phyloP scores from a whole-genome alignment of 768 basidiomycete genomes.

The Pleurotus platypus region DNA sequence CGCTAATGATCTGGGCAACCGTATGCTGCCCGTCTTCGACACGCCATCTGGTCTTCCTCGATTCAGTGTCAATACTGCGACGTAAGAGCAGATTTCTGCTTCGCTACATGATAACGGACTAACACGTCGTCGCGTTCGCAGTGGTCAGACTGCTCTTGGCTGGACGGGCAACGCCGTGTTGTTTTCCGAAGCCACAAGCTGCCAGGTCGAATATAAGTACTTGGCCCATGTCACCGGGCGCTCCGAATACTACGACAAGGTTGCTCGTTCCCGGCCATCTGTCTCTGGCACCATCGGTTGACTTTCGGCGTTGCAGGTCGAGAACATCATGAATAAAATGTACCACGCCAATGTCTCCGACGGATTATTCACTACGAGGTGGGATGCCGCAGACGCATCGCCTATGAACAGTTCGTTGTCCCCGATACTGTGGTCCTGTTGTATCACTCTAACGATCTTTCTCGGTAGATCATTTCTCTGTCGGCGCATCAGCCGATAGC shows the following conservation, averaged over 20 bases:
- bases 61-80: conserved; percentile 64
- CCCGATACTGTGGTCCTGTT: too few relatives aligned
- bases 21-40: conserved; percentile 69
- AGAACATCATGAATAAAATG: conserved; percentile 44
- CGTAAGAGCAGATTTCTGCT: conserved; percentile 28
- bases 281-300: too few relatives aligned
- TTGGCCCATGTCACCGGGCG: conserved; percentile 77
- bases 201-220: conserved; percentile 84
- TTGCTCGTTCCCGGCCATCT: conserved; percentile 22
- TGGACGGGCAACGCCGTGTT: conserved; percentile 23
- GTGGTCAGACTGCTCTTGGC: conserved; percentile 28
- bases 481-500: conserved; percentile 70
- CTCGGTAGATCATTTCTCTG: conserved; percentile 49
- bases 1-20: conserved; percentile 76
- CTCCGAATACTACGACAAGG: conserved; percentile 54
- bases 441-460: too few relatives aligned
- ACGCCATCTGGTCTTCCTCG: conserved; percentile 68
- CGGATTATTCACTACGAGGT: conserved; percentile 63
- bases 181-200: conserved; percentile 76
- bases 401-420: conserved; percentile 42
- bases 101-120: background rate
- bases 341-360: conserved; percentile 41
- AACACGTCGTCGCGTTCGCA: conserved; percentile 6
- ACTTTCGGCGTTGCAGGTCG: conserved; percentile 31
- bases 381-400: conserved; percentile 46